Percentiles rank a stretch among this genome's conserved stretches.
phyloP scores from a whole-genome alignment of 805 yeast species.

The Metschnikowia colocasiae region DNA sequence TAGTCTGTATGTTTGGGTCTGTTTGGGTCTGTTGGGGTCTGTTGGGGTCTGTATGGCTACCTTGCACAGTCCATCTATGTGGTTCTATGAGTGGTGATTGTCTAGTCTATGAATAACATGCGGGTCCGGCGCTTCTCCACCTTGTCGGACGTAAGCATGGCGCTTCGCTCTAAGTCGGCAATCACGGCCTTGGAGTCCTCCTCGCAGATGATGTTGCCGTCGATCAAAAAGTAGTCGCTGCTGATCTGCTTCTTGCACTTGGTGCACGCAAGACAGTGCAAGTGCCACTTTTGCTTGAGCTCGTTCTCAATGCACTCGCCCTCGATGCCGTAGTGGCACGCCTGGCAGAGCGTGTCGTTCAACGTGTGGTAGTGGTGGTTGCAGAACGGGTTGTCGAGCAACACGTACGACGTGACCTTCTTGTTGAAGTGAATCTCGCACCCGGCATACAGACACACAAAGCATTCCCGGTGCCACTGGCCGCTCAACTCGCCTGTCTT shows the following conservation, averaged over 20 bases:
- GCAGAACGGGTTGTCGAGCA: constrained; percentile 79
- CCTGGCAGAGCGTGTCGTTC: constrained; percentile 70
- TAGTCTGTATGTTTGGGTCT: too few relatives aligned
- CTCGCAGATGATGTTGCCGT: constrained; percentile 53
- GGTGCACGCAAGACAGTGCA: constrained; percentile 64
- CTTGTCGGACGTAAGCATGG: constrained; percentile 25
- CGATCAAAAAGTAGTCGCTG: constrained; percentile 53
- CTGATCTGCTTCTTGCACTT: constrained; percentile 51
- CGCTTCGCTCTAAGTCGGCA: constrained; percentile 18
- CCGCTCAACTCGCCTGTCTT: constrained; percentile 81
- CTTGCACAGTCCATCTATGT: too few relatives aligned
- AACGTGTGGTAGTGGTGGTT: constrained; percentile 67
- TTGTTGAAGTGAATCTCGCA: constrained; percentile 60
- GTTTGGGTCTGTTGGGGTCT: too few relatives aligned
- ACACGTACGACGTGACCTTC: constrained; percentile 67
- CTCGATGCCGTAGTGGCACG: constrained; percentile 75
- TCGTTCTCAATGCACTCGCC: constrained; percentile 87
- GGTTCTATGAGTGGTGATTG: constrained; percentile 10
- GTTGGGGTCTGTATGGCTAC: too few relatives aligned
- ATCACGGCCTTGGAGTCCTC: constrained; percentile 32
- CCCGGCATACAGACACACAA: constrained; percentile 53
- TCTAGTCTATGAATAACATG: constrained; percentile 31
- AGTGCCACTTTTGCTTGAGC: constrained; percentile 67
- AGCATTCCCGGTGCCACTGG: constrained; percentile 91
- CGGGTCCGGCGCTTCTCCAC: constrained; percentile 45